These are phyloP conservation scores for Aegilops longissima DNA, from an alignment of 176 grass and related monocot genomes.

Conservation along the genomic window DNA sequence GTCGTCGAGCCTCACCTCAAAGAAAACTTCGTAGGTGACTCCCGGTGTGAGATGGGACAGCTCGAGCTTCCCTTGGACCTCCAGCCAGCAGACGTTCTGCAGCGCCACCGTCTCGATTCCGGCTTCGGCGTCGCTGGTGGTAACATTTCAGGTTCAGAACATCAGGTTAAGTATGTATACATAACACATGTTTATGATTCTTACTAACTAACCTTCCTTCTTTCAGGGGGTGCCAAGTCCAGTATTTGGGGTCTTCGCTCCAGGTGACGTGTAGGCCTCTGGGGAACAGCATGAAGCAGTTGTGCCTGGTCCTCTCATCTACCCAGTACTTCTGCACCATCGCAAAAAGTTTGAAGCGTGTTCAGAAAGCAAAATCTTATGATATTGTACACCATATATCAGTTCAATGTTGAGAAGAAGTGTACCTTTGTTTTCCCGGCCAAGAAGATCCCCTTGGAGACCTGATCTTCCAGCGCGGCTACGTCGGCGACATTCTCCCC, in stretches of 20 bases:
- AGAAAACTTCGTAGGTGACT: slow-evolving; percentile 32
- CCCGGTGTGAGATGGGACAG: slow-evolving; percentile 48
- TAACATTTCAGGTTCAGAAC: slow-evolving; percentile 7
- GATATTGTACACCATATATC: background rate
- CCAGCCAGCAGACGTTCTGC: slow-evolving; percentile 55
- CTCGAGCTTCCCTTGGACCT: slow-evolving; percentile 47
- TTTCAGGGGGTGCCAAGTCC: slow-evolving; percentile 47
- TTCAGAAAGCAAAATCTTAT: background rate
- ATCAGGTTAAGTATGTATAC: background rate
- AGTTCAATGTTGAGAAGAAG: background rate
- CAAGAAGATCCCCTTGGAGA: slow-evolving; percentile 13
- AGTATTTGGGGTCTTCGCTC: slow-evolving; percentile 43
- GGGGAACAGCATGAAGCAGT: slow-evolving; percentile 48
- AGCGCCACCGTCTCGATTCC: slow-evolving; percentile 42
- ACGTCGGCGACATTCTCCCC: background rate
- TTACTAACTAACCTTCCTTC: slow-evolving; percentile 32
- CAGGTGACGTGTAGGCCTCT: slow-evolving; percentile 53
- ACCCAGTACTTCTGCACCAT: slow-evolving; percentile 57
- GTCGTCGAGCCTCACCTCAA: slow-evolving; percentile 33
- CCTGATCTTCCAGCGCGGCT: slow-evolving; percentile 28
- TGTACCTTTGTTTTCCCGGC: slow-evolving; percentile 39
- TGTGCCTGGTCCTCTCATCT: slow-evolving; percentile 27
- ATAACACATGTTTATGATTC: background rate
- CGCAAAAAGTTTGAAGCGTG: background rate
- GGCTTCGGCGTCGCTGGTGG: background rate